These are phyloP conservation scores for Wickerhamomyces sydowiorum DNA, from an alignment of 805 yeast genomes.

Conservation along the genomic window DNA sequence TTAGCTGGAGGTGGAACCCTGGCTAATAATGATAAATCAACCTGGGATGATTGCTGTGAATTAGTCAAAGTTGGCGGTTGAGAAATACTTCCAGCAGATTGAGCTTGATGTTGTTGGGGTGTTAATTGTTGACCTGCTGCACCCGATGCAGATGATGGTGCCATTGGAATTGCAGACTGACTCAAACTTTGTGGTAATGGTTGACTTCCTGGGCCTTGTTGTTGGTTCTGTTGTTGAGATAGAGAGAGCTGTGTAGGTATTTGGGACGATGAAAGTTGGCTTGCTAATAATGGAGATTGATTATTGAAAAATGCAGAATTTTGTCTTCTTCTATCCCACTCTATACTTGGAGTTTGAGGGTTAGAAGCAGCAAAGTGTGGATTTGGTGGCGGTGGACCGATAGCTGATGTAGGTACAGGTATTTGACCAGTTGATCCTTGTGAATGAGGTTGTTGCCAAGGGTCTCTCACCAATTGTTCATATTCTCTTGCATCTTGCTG, in stretches of 20 bases:
- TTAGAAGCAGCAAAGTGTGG: constrained; percentile 21
- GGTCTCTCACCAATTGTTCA: constrained; percentile 38
- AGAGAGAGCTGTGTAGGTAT: constrained; percentile 19
- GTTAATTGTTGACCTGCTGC: constrained; percentile 4
- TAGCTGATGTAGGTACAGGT: constrained; percentile 8
- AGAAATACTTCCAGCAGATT: not conserved
- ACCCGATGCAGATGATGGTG: constrained; percentile 14
- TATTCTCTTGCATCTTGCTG: constrained; percentile 31
- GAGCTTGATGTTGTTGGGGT: constrained; percentile 2
- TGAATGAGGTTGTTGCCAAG: constrained; percentile 26
- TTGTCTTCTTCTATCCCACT: constrained; percentile 49
- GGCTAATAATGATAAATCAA: constrained; percentile 68
- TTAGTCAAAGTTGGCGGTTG: constrained; percentile 4
- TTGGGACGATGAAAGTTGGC: constrained; percentile 17
- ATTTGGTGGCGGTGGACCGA: constrained; percentile 8
- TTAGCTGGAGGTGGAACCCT: constrained; percentile 90
- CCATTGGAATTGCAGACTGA: constrained; percentile 10
- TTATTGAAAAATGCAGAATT: constrained; percentile 45
- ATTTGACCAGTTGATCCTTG: constrained; percentile 1
- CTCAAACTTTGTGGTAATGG: constrained; percentile 1
- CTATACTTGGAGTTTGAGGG: constrained; percentile 37
- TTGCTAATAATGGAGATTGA: constrained; percentile 19
- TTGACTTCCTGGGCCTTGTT: constrained; percentile 3
- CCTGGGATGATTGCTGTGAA: constrained; percentile 27
- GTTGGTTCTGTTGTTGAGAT: constrained; percentile 6